Base-by-base conservation (phyloP, 768 basidiomycete species). In the Russula olivacea region DNA sequence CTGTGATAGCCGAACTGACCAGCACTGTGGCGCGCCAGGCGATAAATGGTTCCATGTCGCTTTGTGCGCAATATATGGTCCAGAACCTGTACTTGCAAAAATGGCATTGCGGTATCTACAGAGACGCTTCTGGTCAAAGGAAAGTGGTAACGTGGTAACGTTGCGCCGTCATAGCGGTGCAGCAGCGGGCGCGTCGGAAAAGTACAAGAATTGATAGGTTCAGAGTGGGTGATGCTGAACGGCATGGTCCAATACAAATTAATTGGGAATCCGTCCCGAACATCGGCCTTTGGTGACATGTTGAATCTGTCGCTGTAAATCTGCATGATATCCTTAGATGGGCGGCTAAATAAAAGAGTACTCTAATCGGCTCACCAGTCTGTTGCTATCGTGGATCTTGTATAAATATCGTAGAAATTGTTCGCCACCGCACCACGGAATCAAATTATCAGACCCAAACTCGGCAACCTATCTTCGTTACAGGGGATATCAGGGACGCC, bases 271-370 rank as follows among this genome's bases (percentile, higher is more conserved):
- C 36, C 38, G 52, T 49, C 52, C 40, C 45, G 34, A 63, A 47
- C 43, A n/a, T 32, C 43, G 47, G 58, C 21, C 12, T 38, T 53
- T 47, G 43, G 25, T 36, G 38, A 21, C 47, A 45, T 6, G 34
- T 54, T 34, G 30, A 19, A 30, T n/a, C 41, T 61, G 52, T 47
- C 32, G 34, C 5, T 47, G 52, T 47, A 61, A 53, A 54, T 47
- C 52, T 47, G 51, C 41, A 43, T 19, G 34, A 17, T 23, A 25
- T 45, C 54, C 43, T 52, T 43, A 8, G 47, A 23, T 49, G 45
- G 53, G 45, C 45, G 45, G 43, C 19, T 38, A 21, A 23, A 30
- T 3, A 23, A 21, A 32, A 34, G 3, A 21, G 25, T 45, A 28
- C 17, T 28, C 41, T 12, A 36, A 28, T 47, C 45, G 19, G 28